Conservation (phyloP, 2,329 filamentous ascomycete species). For the Clonostachys chloroleuca region DNA sequence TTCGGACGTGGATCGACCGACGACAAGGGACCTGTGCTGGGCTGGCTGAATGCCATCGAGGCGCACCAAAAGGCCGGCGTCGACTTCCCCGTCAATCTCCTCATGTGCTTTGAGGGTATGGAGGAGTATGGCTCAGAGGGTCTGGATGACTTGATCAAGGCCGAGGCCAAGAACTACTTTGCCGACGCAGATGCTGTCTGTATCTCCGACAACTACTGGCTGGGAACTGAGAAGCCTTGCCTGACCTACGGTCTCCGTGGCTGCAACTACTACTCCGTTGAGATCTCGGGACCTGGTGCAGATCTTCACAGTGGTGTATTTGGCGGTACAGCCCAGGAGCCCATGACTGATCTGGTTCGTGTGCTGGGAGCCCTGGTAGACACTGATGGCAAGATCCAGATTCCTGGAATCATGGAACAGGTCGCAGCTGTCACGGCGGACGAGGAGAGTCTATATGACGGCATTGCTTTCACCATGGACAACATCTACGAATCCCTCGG, state of each 20-base stretch:
- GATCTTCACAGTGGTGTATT: constrained; percentile 97
- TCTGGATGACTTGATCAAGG: constrained; percentile 88
- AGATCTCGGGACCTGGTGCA: constrained; percentile 84
- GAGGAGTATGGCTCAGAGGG: constrained; percentile 98
- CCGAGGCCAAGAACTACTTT: constrained; percentile 91
- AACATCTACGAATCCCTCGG: constrained; percentile 90
- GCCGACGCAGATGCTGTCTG: constrained; percentile 94
- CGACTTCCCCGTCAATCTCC: constrained; percentile 93
- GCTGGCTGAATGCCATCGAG: constrained; percentile 97
- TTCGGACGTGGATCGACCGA: constrained; percentile 93
- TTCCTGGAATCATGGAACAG: constrained; percentile 90
- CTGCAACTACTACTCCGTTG: constrained; percentile 95
- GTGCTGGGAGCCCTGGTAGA: constrained; percentile 84
- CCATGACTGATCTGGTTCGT: constrained; percentile 91
- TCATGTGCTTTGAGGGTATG: constrained; percentile 99
- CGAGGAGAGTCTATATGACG: constrained; percentile 81
- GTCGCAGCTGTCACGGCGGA: constrained; percentile 85
- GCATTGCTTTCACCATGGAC: constrained; percentile 94
- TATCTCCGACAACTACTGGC: constrained; percentile 99
- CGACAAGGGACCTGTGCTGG: constrained; percentile 95
- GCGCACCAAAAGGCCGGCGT: constrained; percentile 93
- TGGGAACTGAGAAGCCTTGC: constrained; percentile 97
- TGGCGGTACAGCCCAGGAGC: constrained; percentile 92
- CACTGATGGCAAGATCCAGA: constrained; percentile 85
- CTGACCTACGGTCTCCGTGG: constrained; percentile 95